Evolutionary conservation across 2,329 filamentous ascomycete species (phyloP).

Genomic region (Alternaria atra): DNA sequence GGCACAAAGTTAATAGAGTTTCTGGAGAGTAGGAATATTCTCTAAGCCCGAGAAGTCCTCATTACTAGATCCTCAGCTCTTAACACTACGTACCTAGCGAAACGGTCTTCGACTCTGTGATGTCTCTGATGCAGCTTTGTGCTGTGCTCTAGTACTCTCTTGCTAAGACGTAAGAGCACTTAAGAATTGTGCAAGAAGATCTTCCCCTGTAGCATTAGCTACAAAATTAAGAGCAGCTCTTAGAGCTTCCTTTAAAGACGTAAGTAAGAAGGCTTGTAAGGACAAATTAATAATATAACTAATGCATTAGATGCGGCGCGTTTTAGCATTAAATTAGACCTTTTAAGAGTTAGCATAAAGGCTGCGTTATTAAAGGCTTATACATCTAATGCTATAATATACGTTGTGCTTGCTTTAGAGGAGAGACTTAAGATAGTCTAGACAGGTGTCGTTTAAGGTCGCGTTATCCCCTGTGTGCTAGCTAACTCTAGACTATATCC

Average conservation of each 20-base stretch:
- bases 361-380: no score
- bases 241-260: slow-evolving; percentile 9
- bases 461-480: slow-evolving; percentile 13
- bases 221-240: slow-evolving; percentile 2
- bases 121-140: no score
- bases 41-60: background rate
- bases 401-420: no score
- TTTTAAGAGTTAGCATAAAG: no score
- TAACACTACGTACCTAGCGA: no score
- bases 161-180: background rate
- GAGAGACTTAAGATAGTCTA: background rate
- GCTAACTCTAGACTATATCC: slow-evolving; percentile 5
- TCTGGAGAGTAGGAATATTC: slow-evolving; percentile 4
- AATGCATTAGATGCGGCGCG: slow-evolving; percentile 4
- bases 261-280: slow-evolving; percentile 11
- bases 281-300: slow-evolving; percentile 13
- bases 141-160: background rate
- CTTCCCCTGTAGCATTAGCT: background rate
- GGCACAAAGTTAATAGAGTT: slow-evolving; percentile 1
- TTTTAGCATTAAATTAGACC: background rate
- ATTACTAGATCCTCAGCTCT: background rate
- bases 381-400: no score
- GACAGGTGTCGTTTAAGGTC: slow-evolving; percentile 7
- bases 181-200: slow-evolving; percentile 6
- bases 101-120: no score